Percentiles rank a stretch among this genome's conserved stretches.
Evolutionary conservation across 2,329 filamentous ascomycete species (phyloP).

Genomic region (Mycogone perniciosa): DNA sequence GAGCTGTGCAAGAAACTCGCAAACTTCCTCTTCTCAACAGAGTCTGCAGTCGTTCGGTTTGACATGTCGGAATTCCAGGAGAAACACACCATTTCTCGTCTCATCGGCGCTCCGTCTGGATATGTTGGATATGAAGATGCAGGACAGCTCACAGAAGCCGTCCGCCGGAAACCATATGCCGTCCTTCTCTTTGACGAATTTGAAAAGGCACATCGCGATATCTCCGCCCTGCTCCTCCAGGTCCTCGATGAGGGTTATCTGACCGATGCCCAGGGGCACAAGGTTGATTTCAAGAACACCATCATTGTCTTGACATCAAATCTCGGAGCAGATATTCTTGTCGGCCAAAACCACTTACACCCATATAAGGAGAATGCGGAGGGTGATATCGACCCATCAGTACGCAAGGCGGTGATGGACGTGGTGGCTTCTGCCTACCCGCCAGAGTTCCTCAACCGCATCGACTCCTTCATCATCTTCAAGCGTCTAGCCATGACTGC

Average conservation of each 20-base stretch:
- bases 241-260: constrained; percentile 95
- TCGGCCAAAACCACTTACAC: constrained; percentile 62
- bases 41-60: constrained; percentile 84
- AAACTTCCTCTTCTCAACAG: constrained; percentile 85
- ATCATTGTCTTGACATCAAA: constrained; percentile 96
- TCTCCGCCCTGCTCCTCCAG: constrained; percentile 84
- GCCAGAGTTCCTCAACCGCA: constrained; percentile 92
- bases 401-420: constrained; percentile 80
- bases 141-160: constrained; percentile 90
- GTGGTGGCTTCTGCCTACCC: constrained; percentile 70
- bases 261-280: constrained; percentile 91
- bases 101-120: constrained; percentile 88
- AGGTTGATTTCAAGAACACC: constrained; percentile 93
- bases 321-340: constrained; percentile 84
- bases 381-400: constrained; percentile 64
- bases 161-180: constrained; percentile 89
- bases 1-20: constrained; percentile 96
- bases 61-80: constrained; percentile 99
- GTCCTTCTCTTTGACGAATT: constrained; percentile 96
- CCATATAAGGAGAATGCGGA: constrained; percentile 56
- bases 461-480: constrained; percentile 96
- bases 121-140: constrained; percentile 97
- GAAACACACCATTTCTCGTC: constrained; percentile 87
- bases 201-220: constrained; percentile 94
- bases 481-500: constrained; percentile 73